Percentiles rank a stretch among this genome's conserved stretches.
Conservation (phyloP, 2,329 filamentous ascomycete species). For the Fusarium sp. region DNA sequence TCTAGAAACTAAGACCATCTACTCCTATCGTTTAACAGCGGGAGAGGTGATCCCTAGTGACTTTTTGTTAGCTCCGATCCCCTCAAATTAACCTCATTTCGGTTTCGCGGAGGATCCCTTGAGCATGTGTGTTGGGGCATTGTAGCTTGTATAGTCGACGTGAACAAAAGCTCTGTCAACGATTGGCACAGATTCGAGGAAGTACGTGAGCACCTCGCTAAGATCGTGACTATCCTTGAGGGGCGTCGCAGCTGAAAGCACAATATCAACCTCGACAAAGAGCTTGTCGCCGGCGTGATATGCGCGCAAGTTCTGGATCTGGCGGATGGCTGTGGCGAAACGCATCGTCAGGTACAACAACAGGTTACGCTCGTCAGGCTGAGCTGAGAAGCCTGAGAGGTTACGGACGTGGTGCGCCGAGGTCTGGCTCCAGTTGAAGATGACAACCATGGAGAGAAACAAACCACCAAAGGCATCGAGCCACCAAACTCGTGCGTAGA, state of each 20-base stretch:
- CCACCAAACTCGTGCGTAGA: slow-evolving; percentile 84
- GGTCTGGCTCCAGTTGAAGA: slow-evolving; percentile 81
- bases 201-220: slow-evolving; percentile 82
- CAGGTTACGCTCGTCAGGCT: slow-evolving; percentile 85
- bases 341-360: slow-evolving; percentile 93
- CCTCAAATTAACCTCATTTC: slow-evolving; percentile 29
- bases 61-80: not conserved
- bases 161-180: slow-evolving; percentile 81
- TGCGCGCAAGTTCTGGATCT: slow-evolving; percentile 86
- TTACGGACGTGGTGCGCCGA: slow-evolving; percentile 83
- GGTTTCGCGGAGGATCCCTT: slow-evolving; percentile 47
- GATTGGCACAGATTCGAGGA: slow-evolving; percentile 84
- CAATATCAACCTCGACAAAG: slow-evolving; percentile 84
- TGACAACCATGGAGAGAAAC: slow-evolving; percentile 81
- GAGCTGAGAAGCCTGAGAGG: slow-evolving; percentile 81
- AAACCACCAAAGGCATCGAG: slow-evolving; percentile 84
- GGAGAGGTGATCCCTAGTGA: not conserved
- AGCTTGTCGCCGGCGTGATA: slow-evolving; percentile 90
- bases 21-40: not conserved
- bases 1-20: not conserved
- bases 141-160: slow-evolving; percentile 73
- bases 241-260: slow-evolving; percentile 80
- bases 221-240: slow-evolving; percentile 86
- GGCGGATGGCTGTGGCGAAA: slow-evolving; percentile 87
- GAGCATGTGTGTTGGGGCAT: slow-evolving; percentile 70